These are phyloP conservation scores for Orobanche coerulescens DNA, from an alignment of 257 asterid genomes.

Conservation along the genomic window DNA sequence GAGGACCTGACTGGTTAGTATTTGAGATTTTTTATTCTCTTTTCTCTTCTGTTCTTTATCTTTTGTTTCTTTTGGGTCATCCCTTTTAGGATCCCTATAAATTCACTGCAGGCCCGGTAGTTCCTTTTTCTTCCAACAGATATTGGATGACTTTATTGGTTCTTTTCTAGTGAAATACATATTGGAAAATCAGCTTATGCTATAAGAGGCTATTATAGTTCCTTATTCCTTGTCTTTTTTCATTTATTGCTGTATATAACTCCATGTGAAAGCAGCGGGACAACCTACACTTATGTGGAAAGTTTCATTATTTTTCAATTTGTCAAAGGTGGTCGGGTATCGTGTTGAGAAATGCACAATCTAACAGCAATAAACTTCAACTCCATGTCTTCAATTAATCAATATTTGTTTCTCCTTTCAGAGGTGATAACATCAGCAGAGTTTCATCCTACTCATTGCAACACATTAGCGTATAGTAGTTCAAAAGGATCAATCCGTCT, in stretches of 20 bases:
- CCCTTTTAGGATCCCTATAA: constrained; percentile 1
- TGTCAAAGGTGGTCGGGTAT: not conserved
- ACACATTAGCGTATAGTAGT: constrained; percentile 78
- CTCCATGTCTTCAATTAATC: constrained; percentile 17
- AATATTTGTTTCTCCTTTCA: constrained; percentile 33
- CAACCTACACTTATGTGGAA: constrained; percentile 8
- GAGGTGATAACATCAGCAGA: constrained; percentile 94
- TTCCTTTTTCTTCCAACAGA: not conserved
- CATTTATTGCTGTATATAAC: not conserved
- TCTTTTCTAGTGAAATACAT: not conserved
- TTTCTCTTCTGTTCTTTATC: constrained; percentile 1
- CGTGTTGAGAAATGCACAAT: constrained; percentile 2
- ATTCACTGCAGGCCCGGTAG: not conserved
- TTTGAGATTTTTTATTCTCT: not conserved
- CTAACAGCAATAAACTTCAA: not conserved
- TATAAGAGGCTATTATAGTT: not conserved
- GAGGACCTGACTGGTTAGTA: constrained; percentile 78
- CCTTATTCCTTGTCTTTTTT: not conserved
- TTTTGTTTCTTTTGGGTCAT: constrained; percentile 10
- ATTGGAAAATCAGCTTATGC: not conserved
- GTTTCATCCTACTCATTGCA: constrained; percentile 88
- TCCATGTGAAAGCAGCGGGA: not conserved
- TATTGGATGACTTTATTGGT: constrained; percentile 3
- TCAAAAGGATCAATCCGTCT: constrained; percentile 89
- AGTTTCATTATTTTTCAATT: not conserved